Evolutionary conservation across 257 asterid species (phyloP), one percentile per base, ranked within the genome.

Genomic region (Solanum bulbocastanum): DNA sequence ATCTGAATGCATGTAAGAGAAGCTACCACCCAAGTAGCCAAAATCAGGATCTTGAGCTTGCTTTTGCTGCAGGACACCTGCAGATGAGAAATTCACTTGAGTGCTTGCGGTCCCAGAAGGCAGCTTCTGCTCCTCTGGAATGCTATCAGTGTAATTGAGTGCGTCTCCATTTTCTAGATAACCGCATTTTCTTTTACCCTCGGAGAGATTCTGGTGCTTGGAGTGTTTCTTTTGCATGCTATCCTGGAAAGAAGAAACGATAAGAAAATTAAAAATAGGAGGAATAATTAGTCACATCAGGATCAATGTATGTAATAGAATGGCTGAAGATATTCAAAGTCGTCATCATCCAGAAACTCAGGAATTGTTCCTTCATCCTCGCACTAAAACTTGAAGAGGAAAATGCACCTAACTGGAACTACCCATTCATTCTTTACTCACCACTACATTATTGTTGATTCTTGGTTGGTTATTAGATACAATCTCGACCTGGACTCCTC

Each of bases 141-240:
- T 86, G 92, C 89, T 84, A 85, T 88, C 89, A 86, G 84, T 89
- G 86, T 87, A 87, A 84, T 74, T 86, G 76, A 90, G 86, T 9
- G 91, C 78, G 84, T 93, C 76, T 83, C 87, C 90, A 89, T 91
- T 90, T 87, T 87, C 89, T 46, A 87, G 60, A 33, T 86, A 88
- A 30, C 86, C 90, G 36, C 91, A 91, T 86, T 92, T 89, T 85
- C 88, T 90, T 89, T 91, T 88, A 40, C 90, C 91, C 37, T 89
- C 85, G 39, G 93, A 87, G 79, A 88, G 94, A 85, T 90, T 91
- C 35, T 87, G 90, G 74, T 86, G 92, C 91, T 89, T 93, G 42
- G 89, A 88, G 91, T 93, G 94, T 90, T 91, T 92, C 81, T 85
- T 91, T 65, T 88, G 87, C 88, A 73, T 91, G 49, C 84, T 92